Evolutionary conservation across 1,139 yeast genomes (phyloP).

Genomic region (Kurtzmaniella quercitrusa): DNA sequence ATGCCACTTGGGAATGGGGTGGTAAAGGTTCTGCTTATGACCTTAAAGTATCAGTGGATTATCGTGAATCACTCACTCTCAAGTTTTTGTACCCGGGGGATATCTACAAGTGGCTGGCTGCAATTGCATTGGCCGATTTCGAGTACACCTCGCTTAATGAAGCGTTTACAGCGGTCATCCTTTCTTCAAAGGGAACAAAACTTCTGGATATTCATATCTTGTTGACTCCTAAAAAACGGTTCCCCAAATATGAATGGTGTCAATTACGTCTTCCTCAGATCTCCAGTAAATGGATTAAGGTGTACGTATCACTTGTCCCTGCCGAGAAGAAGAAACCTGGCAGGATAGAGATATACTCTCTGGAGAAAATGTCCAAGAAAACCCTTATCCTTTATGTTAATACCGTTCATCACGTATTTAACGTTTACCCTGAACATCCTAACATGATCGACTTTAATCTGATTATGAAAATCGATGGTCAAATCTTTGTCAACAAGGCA

Average conservation of each 20-base stretch:
- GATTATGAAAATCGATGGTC: constrained; percentile 49
- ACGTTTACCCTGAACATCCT: constrained; percentile 53
- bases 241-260: constrained; percentile 51
- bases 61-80: constrained; percentile 29
- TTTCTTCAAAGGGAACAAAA: constrained; percentile 50
- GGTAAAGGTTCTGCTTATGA: constrained; percentile 14
- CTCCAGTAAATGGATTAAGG: constrained; percentile 52
- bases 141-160: constrained; percentile 51
- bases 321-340: constrained; percentile 35
- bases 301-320: constrained; percentile 44
- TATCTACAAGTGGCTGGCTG: constrained; percentile 41
- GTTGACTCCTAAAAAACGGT: constrained; percentile 42
- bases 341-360: constrained; percentile 46
- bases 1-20: constrained; percentile 30
- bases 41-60: constrained; percentile 37
- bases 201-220: constrained; percentile 52
- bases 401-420: constrained; percentile 37
- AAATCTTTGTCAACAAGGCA: constrained; percentile 41
- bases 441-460: constrained; percentile 51
- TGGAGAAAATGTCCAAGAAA: constrained; percentile 40
- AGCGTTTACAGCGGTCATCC: constrained; percentile 52
- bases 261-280: constrained; percentile 53
- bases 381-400: constrained; percentile 44
- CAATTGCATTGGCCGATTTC: constrained; percentile 43
- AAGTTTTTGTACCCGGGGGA: constrained; percentile 30